Evolutionary conservation across 768 basidiomycete species (phyloP).

Genomic region (Porphyrellus cyaneotinctus): DNA sequence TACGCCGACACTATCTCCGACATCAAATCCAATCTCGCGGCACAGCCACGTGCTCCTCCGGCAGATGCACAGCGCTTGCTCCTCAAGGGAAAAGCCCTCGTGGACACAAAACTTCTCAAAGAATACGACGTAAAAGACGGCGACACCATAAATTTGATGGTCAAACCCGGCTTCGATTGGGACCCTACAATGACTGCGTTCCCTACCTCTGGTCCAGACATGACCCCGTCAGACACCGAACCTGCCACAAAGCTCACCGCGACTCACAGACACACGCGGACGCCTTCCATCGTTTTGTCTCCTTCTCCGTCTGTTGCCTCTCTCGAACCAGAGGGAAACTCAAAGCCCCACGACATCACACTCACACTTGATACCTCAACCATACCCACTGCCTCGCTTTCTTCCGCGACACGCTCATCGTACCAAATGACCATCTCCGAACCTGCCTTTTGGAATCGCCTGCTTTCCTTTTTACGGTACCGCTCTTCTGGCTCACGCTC

Average conservation of each 20-base stretch:
- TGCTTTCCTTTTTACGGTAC: slow-evolving; percentile 63
- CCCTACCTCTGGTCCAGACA: slow-evolving; percentile 22
- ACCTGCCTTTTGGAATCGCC: slow-evolving; percentile 75
- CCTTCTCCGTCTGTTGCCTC: slow-evolving; percentile 60
- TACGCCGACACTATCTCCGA: slow-evolving; percentile 78
- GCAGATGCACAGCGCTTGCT: slow-evolving; percentile 81
- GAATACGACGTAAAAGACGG: slow-evolving; percentile 85
- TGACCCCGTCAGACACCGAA: slow-evolving; percentile 15
- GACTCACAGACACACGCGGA: slow-evolving; percentile 51
- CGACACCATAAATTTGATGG: slow-evolving; percentile 79
- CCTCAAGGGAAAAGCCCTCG: slow-evolving; percentile 91
- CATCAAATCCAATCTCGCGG: slow-evolving; percentile 74
- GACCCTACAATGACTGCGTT: slow-evolving; percentile 43
- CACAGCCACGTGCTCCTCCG: slow-evolving; percentile 66
- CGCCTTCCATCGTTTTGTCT: slow-evolving; percentile 75
- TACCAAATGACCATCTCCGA: slow-evolving; percentile 54
- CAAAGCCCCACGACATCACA: slow-evolving; percentile 53
- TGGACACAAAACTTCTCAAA: slow-evolving; percentile 81
- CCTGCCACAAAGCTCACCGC: slow-evolving; percentile 28
- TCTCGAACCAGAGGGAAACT: slow-evolving; percentile 36
- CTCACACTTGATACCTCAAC: slow-evolving; percentile 62
- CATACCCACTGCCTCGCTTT: slow-evolving; percentile 44
- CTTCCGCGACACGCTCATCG: slow-evolving; percentile 28
- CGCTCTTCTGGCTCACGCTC: neutral
- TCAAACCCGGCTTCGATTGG: slow-evolving; percentile 74